Percentiles rank a stretch among this genome's conserved stretches.
These are phyloP conservation scores for Ilex asprella DNA, from an alignment of 257 asterid genomes.

Conservation along the genomic window DNA sequence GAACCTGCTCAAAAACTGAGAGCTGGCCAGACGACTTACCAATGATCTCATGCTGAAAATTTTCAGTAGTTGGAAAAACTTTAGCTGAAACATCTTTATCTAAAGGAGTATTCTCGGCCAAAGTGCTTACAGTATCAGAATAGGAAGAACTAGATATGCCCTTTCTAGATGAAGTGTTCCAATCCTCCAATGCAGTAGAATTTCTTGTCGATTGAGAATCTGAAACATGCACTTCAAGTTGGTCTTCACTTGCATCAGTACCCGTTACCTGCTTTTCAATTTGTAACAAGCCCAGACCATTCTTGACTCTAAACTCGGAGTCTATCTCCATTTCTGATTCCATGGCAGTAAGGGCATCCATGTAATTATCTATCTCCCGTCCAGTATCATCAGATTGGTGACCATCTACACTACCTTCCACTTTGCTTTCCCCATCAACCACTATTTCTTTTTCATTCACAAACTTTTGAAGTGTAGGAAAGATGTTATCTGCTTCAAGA, in stretches of 20 bases:
- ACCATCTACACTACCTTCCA: slow-evolving; percentile 32
- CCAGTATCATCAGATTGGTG: slow-evolving; percentile 58
- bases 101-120: slow-evolving; percentile 26
- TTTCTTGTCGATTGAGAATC: slow-evolving; percentile 61
- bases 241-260: slow-evolving; percentile 34
- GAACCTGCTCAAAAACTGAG: slow-evolving; percentile 18
- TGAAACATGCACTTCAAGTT: slow-evolving; percentile 33
- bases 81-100: slow-evolving; percentile 18
- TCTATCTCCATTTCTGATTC: slow-evolving; percentile 74
- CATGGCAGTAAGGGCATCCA: slow-evolving; percentile 75
- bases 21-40: slow-evolving; percentile 20
- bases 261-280: slow-evolving; percentile 21
- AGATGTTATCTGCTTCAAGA: slow-evolving; percentile 25
- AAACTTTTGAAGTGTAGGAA: slow-evolving; percentile 27
- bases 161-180: slow-evolving; percentile 29
- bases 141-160: slow-evolving; percentile 33
- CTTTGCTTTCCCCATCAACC: slow-evolving; percentile 39
- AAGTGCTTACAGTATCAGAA: slow-evolving; percentile 29
- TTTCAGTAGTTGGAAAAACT: slow-evolving; percentile 24
- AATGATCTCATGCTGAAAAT: slow-evolving; percentile 16
- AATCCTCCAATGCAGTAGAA: slow-evolving; percentile 44
- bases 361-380: slow-evolving; percentile 68
- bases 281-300: slow-evolving; percentile 25
- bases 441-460: slow-evolving; percentile 36
- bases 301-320: slow-evolving; percentile 48